A percentile compares a stretch with the other conserved stretches of the same genome.
Conservation (phyloP, 495 filamentous ascomycete genomes). For the Polyplosphaeria fusca region DNA sequence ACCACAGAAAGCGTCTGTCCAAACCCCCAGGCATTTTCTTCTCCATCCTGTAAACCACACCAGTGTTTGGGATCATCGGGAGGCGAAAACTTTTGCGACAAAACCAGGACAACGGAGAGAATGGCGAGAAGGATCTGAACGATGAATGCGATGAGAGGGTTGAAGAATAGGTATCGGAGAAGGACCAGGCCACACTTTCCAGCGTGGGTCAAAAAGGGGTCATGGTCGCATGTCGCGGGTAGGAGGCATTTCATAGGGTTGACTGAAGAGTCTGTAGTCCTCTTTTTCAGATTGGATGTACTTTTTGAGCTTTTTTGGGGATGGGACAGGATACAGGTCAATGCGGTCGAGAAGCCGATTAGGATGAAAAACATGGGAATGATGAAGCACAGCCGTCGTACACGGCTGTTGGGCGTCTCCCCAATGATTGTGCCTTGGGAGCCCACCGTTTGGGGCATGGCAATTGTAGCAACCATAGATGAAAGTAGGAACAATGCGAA, state of each 20-base stretch:
- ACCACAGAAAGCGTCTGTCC: constrained; percentile 22
- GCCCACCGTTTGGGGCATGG: neutral
- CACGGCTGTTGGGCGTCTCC: neutral
- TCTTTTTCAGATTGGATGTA: neutral
- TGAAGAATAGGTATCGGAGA: constrained; percentile 18
- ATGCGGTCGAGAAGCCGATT: constrained; percentile 19
- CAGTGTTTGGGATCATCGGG: constrained; percentile 7
- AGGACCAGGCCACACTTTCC: no score
- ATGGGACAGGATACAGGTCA: constrained; percentile 12
- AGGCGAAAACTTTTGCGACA: constrained; percentile 20
- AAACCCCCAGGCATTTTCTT: constrained; percentile 22
- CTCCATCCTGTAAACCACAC: constrained; percentile 7
- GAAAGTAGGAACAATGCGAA: constrained; percentile 18
- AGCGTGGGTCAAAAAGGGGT: no score
- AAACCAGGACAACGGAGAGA: constrained; percentile 10
- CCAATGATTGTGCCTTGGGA: neutral
- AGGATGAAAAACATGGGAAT: constrained; percentile 23
- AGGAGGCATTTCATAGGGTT: no score
- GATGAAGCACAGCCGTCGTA: constrained; percentile 5
- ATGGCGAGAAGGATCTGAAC: constrained; percentile 16
- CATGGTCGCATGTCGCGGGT: neutral
- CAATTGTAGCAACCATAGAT: constrained; percentile 20
- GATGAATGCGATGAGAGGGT: constrained; percentile 17
- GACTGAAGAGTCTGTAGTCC: neutral
- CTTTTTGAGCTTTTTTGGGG: no score